Evolutionary conservation across 2,329 filamentous ascomycete genomes (phyloP), one percentile per base, ranked within the genome.

Genomic region (Elsinoe arachidis): DNA sequence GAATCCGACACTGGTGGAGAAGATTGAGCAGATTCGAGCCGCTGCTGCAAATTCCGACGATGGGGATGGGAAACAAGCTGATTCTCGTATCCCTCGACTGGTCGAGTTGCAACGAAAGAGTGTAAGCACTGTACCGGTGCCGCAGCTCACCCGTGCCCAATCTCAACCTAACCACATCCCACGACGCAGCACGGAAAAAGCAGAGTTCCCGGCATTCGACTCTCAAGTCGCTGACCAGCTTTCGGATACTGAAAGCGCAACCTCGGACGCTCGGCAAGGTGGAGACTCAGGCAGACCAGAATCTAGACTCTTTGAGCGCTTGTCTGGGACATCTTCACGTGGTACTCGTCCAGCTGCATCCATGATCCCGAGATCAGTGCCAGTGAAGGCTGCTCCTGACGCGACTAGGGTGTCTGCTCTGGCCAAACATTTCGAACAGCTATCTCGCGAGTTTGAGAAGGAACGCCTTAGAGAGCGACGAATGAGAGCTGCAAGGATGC

Each of bases 391-490:
- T 63, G 85, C 84, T 62, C 80, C 85, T 55, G 59, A 61, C 15
- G 59, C 58, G 6, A 83, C 88, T 2, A 88, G 87, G 65, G 93
- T 99, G 2, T 95, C 90, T 7, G 90, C 86, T n/a, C 78, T 99
- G 52, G 90, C 93, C 15, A 89, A 89, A 64, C 93, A 97, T 69
- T 97, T 99, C 68, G 95, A 99, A 71, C 91, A 97, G 70, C 78
- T 99, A 58, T 96, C 90, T 64, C 86, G 91, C 21, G 95, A 99
- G 67, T 99, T 99, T 63, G 90, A 96, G 68, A 95, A 92, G 65
- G 92, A 99, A 72, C 83, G 93, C 44, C 82, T 95, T 63, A 86
- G 88, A 51, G 92, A 97, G 69, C 83, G 88, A 62, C 86, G 86
- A 65, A 87, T 90, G 69, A 79, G 89, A 59, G 88, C 89, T 23